Base-by-base conservation (phyloP, 305 asterid genomes). In the Fraxinus latifolia region DNA sequence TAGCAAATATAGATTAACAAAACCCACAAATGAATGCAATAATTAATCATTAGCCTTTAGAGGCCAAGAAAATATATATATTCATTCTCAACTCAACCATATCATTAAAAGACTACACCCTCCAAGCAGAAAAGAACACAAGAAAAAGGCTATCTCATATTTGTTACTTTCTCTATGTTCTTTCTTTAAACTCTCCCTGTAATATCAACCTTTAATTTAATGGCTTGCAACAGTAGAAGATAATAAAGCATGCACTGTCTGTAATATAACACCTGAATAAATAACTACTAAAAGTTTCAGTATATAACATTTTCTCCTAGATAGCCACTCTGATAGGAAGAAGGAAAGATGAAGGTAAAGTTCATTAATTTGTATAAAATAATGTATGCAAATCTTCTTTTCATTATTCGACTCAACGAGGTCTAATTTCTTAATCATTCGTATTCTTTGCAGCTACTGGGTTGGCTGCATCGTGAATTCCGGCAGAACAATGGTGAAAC, bases 391-490 rank as follows among this genome's bases (percentile, higher is more conserved):
- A 11, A 67, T 68, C 74, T 29, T 12, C 9, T 11, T 68, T 12
- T 68, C n/a, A 3, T 12, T 5, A 1, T 29, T 65, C 17, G 5
- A 23, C 23, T 21, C 32, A 21, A 60, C 0, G 4, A 8, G 70
- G 31, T 1, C 29, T 25, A 67, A 12, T 4, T 67, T 5, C 15
- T 62, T 62, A 62, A 21, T 62, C 11, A 1, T 62, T 2, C 6
- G 74, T 67, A 67, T 67, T 27, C 21, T 67, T 27, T 67, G 37
- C 37, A 67, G 74, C 37, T 67, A 11, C 74, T 67, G n/a, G 21
- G 74, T 29, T 67, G 74, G 74, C 37, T 67, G 17, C 34, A 67
- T 67, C 74, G 74, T 4, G 74, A 67, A 25, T 67, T 67, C 74
- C 37, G 37, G 36, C 74, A 67, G 36, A 67, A 25, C 19, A 67